Evolutionary conservation across 2,329 filamentous ascomycete genomes (phyloP).

Genomic region (Verticillium nonalfalfae): DNA sequence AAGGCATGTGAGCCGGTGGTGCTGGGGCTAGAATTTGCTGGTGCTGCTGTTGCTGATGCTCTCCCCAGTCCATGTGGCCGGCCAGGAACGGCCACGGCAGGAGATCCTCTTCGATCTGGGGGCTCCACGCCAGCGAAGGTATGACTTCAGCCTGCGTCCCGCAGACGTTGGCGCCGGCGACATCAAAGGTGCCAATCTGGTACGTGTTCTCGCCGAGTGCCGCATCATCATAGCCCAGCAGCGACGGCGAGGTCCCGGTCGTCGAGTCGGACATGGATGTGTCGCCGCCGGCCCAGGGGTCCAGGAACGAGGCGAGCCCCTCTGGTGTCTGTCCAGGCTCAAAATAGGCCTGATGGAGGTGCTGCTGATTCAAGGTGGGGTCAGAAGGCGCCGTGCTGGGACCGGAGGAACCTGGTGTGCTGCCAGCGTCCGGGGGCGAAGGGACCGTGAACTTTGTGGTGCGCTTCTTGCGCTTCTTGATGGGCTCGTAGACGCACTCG

Average conservation of each 20-base stretch:
- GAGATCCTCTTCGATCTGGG: not conserved
- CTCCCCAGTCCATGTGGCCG: not conserved
- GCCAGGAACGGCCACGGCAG: slow-evolving; percentile 2
- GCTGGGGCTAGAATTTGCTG: not conserved
- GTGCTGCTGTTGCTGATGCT: not conserved
- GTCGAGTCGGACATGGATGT: slow-evolving; percentile 1
- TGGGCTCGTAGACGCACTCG: slow-evolving; percentile 9
- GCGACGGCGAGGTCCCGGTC: not conserved
- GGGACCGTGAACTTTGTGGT: slow-evolving; percentile 4
- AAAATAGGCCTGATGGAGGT: not conserved
- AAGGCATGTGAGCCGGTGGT: not conserved
- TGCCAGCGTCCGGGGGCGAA: not conserved
- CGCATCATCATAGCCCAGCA: not conserved
- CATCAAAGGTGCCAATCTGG: not conserved
- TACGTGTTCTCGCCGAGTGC: not conserved
- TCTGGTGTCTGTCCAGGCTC: not conserved
- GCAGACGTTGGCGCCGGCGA: not conserved
- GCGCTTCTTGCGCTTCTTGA: slow-evolving; percentile 11
- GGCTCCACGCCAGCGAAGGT: slow-evolving; percentile 1
- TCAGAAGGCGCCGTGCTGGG: not conserved
- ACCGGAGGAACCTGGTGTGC: not conserved
- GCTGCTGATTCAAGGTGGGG: not conserved
- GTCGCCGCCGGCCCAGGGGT: not conserved
- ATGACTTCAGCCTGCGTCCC: slow-evolving; percentile 1
- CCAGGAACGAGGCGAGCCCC: not conserved